Conservation (phyloP, 148 eudicot species). For the Beta vulgaris region DNA sequence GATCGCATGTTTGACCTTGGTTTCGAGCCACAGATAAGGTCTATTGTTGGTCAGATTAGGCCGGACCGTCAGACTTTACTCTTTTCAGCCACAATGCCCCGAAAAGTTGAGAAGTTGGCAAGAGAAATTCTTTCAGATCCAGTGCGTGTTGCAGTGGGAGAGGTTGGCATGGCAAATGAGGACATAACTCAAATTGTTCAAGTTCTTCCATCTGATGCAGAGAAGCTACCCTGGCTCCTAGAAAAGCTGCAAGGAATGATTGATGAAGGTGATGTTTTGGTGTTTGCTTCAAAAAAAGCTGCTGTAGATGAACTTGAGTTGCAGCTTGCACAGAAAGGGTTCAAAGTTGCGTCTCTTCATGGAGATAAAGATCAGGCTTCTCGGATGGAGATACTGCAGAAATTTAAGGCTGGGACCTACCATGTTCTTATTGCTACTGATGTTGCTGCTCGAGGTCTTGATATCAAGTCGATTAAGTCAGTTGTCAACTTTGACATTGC, state of each 20-base stretch:
- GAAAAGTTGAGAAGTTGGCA: conserved; percentile 91
- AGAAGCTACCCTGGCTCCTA: conserved; percentile 88
- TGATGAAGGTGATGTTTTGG: conserved; percentile 92
- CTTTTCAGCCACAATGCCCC: conserved; percentile 97
- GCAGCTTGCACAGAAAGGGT: conserved; percentile 66
- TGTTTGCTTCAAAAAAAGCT: conserved; percentile 95
- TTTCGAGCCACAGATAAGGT: conserved; percentile 96
- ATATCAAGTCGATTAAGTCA: conserved; percentile 93
- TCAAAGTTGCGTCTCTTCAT: conserved; percentile 94
- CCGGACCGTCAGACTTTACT: conserved; percentile 93
- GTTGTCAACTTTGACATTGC: conserved; percentile 98
- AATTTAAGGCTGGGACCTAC: conserved; percentile 76
- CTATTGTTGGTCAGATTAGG: conserved; percentile 96
- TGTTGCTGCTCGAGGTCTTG: conserved; percentile 99
- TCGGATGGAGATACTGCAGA: conserved; percentile 86
- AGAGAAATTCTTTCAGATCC: conserved; percentile 95
- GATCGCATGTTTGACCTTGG: conserved; percentile 99
- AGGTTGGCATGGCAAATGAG: conserved; percentile 96
- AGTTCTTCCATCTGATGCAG: conserved; percentile 76
- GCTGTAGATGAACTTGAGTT: conserved; percentile 88
- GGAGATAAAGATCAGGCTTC: conserved; percentile 98
- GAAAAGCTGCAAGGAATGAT: conserved; percentile 80
- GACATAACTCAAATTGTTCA: conserved; percentile 93
- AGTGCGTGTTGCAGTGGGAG: conserved; percentile 86
- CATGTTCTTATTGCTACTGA: conserved; percentile 98